Percentiles rank a stretch among this genome's conserved stretches.
Conservation (phyloP, 257 asterid species). For the Scutellaria galericulata region DNA sequence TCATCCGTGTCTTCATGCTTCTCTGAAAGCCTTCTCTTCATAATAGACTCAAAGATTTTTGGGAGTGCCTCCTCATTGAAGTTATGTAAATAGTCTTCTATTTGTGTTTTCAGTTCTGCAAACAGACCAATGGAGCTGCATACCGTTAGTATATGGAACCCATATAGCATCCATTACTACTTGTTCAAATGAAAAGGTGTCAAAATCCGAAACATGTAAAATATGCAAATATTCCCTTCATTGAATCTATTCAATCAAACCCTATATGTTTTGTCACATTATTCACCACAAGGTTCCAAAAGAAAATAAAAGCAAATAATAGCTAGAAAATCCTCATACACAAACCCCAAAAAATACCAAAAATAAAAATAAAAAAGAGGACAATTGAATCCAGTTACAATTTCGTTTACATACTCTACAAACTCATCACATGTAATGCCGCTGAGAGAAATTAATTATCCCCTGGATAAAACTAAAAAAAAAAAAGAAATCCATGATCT, state of each 20-base stretch:
- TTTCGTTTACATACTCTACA: neutral
- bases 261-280: neutral
- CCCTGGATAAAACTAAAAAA: neutral
- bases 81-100: slow-evolving; percentile 63
- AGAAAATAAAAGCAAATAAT: neutral
- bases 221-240: neutral
- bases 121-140: slow-evolving; percentile 22
- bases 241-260: slow-evolving; percentile 3
- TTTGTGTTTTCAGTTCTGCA: slow-evolving; percentile 66
- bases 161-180: neutral
- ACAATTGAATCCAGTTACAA: neutral
- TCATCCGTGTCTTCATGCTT: slow-evolving; percentile 81
- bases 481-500: neutral
- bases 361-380: neutral
- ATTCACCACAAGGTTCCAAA: slow-evolving; percentile 17
- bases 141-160: slow-evolving; percentile 3
- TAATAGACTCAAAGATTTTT: slow-evolving; percentile 52
- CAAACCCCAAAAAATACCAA: neutral
- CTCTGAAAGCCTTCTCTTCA: slow-evolving; percentile 54
- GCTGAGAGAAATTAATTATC: neutral
- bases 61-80: slow-evolving; percentile 72
- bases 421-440: neutral
- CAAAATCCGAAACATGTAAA: slow-evolving; percentile 7
- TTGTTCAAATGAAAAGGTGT: neutral
- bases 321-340: neutral